Evolutionary conservation across 805 yeast species (phyloP).

Genomic region (Saccharomyces jurei): DNA sequence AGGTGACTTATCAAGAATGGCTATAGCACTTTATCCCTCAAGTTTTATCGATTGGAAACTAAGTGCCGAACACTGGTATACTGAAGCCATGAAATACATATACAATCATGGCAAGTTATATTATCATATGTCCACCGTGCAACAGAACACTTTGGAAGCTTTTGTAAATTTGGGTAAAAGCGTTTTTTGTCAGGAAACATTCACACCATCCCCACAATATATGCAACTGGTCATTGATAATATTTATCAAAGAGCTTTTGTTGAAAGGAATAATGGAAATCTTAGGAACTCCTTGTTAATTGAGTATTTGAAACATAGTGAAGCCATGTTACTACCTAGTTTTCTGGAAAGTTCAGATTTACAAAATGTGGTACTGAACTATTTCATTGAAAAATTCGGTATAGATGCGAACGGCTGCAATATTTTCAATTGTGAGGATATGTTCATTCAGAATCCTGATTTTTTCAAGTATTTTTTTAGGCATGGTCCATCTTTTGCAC

Average conservation of each 20-base stretch:
- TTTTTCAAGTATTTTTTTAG: constrained; percentile 62
- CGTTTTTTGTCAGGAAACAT: constrained; percentile 73
- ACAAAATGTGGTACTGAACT: constrained; percentile 52
- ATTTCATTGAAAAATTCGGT: constrained; percentile 56
- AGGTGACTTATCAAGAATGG: constrained; percentile 83
- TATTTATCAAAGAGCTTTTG: constrained; percentile 49
- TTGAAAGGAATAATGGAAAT: constrained; percentile 29
- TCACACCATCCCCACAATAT: constrained; percentile 75
- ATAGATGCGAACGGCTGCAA: constrained; percentile 49
- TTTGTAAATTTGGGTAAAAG: constrained; percentile 72
- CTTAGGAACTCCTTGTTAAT: constrained; percentile 27
- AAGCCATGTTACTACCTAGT: constrained; percentile 55
- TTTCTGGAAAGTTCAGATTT: constrained; percentile 46
- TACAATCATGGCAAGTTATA: constrained; percentile 82
- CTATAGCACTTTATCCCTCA: constrained; percentile 74
- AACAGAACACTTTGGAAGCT: constrained; percentile 61
- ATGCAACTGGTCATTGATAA: constrained; percentile 71
- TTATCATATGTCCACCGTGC: constrained; percentile 83
- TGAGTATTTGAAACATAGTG: constrained; percentile 46
- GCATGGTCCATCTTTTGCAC: constrained; percentile 67
- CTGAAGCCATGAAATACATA: constrained; percentile 59
- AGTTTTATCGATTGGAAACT: constrained; percentile 79
- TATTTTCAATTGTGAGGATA: constrained; percentile 45
- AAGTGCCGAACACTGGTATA: constrained; percentile 78
- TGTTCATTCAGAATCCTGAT: constrained; percentile 31